Evolutionary conservation across 2,329 filamentous ascomycete genomes (phyloP).

Genomic region (Orbilia quercus): DNA sequence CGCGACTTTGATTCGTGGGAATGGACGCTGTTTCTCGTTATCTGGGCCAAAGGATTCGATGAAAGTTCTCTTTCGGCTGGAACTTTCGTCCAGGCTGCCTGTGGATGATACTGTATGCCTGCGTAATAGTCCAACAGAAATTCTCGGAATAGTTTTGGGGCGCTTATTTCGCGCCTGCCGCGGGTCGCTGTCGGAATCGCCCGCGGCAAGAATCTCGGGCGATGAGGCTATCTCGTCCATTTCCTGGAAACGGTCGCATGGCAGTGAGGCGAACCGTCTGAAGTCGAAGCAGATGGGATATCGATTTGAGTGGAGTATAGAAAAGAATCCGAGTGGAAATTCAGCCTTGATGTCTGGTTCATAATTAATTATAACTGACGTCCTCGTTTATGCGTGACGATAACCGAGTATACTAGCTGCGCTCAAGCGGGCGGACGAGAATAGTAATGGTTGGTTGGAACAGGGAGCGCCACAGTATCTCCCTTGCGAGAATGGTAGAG

Average conservation of each 20-base stretch:
- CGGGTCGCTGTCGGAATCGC: slow-evolving; percentile 8
- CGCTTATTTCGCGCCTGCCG: neutral
- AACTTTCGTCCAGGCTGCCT: neutral
- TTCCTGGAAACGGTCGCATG: slow-evolving; percentile 2
- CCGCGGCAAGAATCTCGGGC: slow-evolving; percentile 5
- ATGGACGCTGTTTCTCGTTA: slow-evolving; percentile 8
- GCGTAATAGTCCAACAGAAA: slow-evolving; percentile 3
- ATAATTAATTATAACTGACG: neutral
- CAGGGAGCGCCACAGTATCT: slow-evolving; percentile 1
- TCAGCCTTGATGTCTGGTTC: slow-evolving; percentile 2
- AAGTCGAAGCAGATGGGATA: neutral
- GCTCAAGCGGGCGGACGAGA: slow-evolving; percentile 42
- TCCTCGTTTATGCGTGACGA: neutral
- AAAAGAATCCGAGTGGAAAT: slow-evolving; percentile 9
- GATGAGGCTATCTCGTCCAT: slow-evolving; percentile 12
- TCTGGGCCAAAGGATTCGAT: slow-evolving; percentile 33
- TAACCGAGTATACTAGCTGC: slow-evolving; percentile 14
- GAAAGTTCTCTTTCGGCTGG: slow-evolving; percentile 27
- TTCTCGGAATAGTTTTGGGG: slow-evolving; percentile 16
- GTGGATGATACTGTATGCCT: slow-evolving; percentile 31
- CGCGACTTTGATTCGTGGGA: slow-evolving; percentile 20
- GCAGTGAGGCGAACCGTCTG: neutral
- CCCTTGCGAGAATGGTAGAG: neutral
- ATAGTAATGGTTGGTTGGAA: neutral
- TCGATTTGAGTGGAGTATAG: slow-evolving; percentile 5